phyloP scores from a whole-genome alignment of 1,284 basidiomycete species.

The Irpex sp. region DNA sequence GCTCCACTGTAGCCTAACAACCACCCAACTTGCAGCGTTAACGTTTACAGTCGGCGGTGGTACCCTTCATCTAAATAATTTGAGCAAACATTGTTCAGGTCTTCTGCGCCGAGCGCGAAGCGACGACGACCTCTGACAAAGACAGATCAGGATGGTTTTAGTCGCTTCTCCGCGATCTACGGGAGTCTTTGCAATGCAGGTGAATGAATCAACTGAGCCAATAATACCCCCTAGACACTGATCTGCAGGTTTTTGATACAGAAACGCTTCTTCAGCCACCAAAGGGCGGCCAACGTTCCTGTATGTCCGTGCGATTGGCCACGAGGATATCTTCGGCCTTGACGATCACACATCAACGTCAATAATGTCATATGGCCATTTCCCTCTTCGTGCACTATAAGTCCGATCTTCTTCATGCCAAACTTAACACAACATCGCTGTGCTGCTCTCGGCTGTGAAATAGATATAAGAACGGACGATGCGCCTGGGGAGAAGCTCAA shows the following conservation, averaged over 20 bases:
- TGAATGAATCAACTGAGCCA: too few species aligned
- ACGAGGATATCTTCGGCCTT: not conserved
- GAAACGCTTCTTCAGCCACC: not conserved
- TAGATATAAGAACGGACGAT: not conserved
- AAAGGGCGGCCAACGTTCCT: not conserved
- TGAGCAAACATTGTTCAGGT: too few species aligned
- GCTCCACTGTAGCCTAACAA: too few species aligned
- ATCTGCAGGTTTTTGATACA: not conserved
- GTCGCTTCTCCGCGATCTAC: too few species aligned
- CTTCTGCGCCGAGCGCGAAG: too few species aligned
- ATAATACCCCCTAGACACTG: too few species aligned
- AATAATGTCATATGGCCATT: not conserved
- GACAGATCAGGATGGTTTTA: too few species aligned
- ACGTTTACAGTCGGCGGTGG: too few species aligned
- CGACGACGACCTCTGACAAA: too few species aligned
- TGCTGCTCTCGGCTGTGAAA: not conserved
- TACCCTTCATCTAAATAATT: too few species aligned
- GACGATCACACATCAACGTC: not conserved
- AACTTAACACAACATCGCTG: not conserved
- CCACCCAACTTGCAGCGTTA: too few species aligned
- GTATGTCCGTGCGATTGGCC: not conserved
- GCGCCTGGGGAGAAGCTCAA: not conserved
- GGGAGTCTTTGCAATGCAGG: too few species aligned
- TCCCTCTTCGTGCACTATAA: not conserved
- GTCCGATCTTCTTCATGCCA: not conserved